phyloP scores from a whole-genome alignment of 2,329 filamentous ascomycete species.

The Huntiella bhutanensis region DNA sequence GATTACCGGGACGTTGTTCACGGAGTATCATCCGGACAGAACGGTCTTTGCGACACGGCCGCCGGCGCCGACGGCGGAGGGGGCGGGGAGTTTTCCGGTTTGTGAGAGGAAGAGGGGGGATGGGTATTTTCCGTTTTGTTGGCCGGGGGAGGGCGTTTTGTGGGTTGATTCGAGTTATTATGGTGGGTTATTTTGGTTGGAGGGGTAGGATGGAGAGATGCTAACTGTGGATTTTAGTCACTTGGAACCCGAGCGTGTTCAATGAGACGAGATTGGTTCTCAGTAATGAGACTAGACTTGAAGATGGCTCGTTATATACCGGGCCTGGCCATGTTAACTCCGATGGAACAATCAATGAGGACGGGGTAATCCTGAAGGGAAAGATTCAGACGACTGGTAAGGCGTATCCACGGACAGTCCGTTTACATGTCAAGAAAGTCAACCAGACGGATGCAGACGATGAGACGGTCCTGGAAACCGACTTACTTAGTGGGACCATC shows the following conservation, averaged over 20 bases:
- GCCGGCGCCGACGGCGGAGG: slow-evolving; percentile 25
- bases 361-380: not conserved
- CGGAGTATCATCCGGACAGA: slow-evolving; percentile 19
- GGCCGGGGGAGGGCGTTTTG: slow-evolving; percentile 25
- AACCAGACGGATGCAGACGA: slow-evolving; percentile 23
- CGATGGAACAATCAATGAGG: not conserved
- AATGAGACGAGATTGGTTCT: slow-evolving; percentile 21
- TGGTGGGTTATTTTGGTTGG: slow-evolving; percentile 19
- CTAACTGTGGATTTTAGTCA: slow-evolving; percentile 23
- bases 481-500: slow-evolving; percentile 20
- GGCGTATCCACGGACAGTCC: slow-evolving; percentile 11
- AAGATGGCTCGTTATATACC: slow-evolving; percentile 17
- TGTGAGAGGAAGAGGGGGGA: slow-evolving; percentile 29
- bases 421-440: slow-evolving; percentile 20
- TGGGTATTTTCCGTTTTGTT: slow-evolving; percentile 31
- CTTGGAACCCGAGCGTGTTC: slow-evolving; percentile 37
- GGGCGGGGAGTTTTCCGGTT: slow-evolving; percentile 26
- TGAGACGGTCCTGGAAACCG: slow-evolving; percentile 21
- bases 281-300: slow-evolving; percentile 10
- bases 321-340: slow-evolving; percentile 12
- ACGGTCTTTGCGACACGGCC: slow-evolving; percentile 26
- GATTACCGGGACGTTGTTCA: slow-evolving; percentile 26
- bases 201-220: not conserved
- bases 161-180: slow-evolving; percentile 31
- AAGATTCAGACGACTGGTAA: not conserved